A percentile compares a stretch with the other conserved stretches of the same genome.
phyloP scores from a whole-genome alignment of 192 early-diverging fungal genomes.

The Pilaira anomala region DNA sequence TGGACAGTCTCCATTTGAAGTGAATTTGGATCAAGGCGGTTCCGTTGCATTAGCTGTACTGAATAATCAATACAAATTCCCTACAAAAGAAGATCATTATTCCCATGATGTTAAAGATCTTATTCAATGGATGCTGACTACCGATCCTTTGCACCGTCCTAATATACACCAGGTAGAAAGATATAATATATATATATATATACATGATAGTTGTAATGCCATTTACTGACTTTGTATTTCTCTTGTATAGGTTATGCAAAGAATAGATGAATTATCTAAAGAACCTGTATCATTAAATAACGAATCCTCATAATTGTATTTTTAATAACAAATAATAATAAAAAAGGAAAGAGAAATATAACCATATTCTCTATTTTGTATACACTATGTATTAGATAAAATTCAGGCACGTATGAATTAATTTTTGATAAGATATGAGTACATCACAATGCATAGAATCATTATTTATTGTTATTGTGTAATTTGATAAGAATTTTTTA shows the following conservation, averaged over 20 bases:
- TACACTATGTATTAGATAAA: not conserved
- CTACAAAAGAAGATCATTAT: conserved; percentile 44
- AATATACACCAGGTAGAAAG: conserved; percentile 45
- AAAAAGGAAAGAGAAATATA: too few species aligned
- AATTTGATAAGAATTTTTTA: not conserved
- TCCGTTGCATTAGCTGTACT: conserved; percentile 71
- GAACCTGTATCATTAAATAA: not conserved
- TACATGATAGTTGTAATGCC: not conserved
- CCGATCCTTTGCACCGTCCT: conserved; percentile 55
- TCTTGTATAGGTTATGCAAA: not conserved
- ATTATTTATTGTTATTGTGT: not conserved
- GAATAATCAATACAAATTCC: conserved; percentile 58
- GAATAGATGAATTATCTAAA: not conserved
- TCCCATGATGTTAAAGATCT: conserved; percentile 51
- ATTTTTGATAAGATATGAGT: not conserved
- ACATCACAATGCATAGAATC: too few species aligned
- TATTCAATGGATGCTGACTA: conserved; percentile 58
- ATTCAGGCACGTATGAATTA: not conserved
- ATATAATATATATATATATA: not conserved
- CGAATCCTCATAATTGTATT: not conserved
- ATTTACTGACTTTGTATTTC: not conserved
- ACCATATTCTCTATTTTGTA: too few species aligned
- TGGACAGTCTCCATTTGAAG: conserved; percentile 68
- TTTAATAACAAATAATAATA: too few species aligned
- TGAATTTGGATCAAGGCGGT: conserved; percentile 61